Percentiles rank a stretch among this genome's conserved stretches.
Evolutionary conservation across 2,329 filamentous ascomycete genomes (phyloP).

Genomic region (Immersiporthe knoxdaviesiana): DNA sequence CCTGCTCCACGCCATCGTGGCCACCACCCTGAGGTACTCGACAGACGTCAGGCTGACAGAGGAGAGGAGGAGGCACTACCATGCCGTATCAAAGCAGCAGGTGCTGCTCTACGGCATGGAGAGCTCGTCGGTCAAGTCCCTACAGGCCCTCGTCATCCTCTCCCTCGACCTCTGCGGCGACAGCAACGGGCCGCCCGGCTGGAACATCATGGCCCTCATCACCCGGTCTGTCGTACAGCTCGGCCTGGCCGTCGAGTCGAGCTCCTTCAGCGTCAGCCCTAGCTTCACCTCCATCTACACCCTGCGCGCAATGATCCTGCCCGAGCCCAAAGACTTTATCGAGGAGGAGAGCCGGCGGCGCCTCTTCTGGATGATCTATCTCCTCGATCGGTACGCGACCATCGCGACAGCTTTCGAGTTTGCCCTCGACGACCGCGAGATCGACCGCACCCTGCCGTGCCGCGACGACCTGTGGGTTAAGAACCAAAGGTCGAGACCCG

Average conservation of each 20-base stretch:
- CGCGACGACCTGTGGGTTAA: slow-evolving; percentile 84
- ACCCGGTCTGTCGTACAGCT: slow-evolving; percentile 87
- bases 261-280: slow-evolving; percentile 77
- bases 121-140: slow-evolving; percentile 83
- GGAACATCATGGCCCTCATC: slow-evolving; percentile 89
- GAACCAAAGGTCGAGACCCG: slow-evolving; percentile 82
- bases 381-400: slow-evolving; percentile 87
- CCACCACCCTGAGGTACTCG: slow-evolving; percentile 83
- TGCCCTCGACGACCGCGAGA: slow-evolving; percentile 84
- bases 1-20: slow-evolving; percentile 84
- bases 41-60: slow-evolving; percentile 75
- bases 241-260: slow-evolving; percentile 81
- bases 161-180: slow-evolving; percentile 83
- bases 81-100: slow-evolving; percentile 80
- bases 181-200: slow-evolving; percentile 87
- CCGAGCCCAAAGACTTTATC: slow-evolving; percentile 82
- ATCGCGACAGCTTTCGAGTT: slow-evolving; percentile 93
- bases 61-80: slow-evolving; percentile 73
- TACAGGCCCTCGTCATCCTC: slow-evolving; percentile 86
- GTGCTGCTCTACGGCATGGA: slow-evolving; percentile 87
- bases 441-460: slow-evolving; percentile 84
- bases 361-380: slow-evolving; percentile 92
- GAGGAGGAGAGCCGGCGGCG: slow-evolving; percentile 85
- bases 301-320: slow-evolving; percentile 79
- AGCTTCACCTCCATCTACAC: slow-evolving; percentile 88